phyloP scores from a whole-genome alignment of 768 basidiomycete genomes.

The Tylopilus rubrobrunneus region DNA sequence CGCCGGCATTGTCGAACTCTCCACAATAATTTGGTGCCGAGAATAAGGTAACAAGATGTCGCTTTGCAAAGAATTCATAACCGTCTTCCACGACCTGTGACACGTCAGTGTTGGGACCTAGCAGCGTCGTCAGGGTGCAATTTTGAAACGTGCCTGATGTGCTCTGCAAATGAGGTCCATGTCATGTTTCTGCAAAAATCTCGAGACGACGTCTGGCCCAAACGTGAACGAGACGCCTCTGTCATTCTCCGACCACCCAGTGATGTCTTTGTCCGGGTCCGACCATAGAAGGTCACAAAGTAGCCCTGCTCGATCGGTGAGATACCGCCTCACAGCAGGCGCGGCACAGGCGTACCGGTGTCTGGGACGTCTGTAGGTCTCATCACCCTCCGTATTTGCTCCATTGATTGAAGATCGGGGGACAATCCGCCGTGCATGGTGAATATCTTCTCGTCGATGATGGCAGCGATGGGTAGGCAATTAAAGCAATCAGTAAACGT shows the following conservation, averaged over 20 bases:
- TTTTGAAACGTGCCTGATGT: conserved; percentile 71
- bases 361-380: conserved; percentile 98
- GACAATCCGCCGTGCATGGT: conserved; percentile 99
- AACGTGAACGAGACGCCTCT: conserved; percentile 99
- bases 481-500: conserved; percentile 99
- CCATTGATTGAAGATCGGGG: conserved; percentile 98
- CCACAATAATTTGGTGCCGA: conserved; percentile 95
- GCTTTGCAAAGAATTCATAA: conserved; percentile 98
- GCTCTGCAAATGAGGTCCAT: conserved; percentile 99
- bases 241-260: conserved; percentile 99
- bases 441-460: conserved; percentile 99
- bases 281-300: conserved; percentile 98
- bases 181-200: conserved; percentile 99
- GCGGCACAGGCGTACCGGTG: conserved; percentile 58
- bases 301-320: conserved; percentile 51
- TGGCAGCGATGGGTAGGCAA: conserved; percentile 97
- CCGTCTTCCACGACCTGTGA: conserved; percentile 94
- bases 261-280: conserved; percentile 99
- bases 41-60: conserved; percentile 94
- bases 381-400: conserved; percentile 99
- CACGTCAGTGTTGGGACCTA: neutral
- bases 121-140: neutral
- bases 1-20: conserved; percentile 98
- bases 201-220: conserved; percentile 95
- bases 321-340: neutral